These are phyloP conservation scores for Protomyces macrosporus DNA, from an alignment of 1,139 yeast species.

Conservation along the genomic window DNA sequence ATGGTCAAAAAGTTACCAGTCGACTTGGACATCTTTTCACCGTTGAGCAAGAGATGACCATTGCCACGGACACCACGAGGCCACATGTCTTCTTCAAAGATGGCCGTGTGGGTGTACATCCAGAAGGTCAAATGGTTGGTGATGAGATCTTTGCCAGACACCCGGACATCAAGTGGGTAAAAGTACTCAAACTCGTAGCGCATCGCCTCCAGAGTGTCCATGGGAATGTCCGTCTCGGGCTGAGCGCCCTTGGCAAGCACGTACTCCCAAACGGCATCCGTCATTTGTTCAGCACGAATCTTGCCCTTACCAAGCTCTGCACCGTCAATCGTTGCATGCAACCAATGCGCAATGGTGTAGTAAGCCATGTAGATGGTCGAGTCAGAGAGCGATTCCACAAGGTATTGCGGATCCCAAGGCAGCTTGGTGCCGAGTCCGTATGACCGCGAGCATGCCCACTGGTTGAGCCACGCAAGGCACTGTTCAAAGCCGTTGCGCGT, in stretches of 20 bases:
- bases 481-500: constrained; percentile 90
- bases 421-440: constrained; percentile 92
- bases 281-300: constrained; percentile 77
- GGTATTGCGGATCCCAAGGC: constrained; percentile 95
- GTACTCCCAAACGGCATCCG: constrained; percentile 90
- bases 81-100: constrained; percentile 88
- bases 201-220: constrained; percentile 60
- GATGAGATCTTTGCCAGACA: constrained; percentile 94
- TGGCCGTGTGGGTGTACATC: constrained; percentile 85
- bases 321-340: constrained; percentile 87
- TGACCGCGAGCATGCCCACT: constrained; percentile 98
- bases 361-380: constrained; percentile 95
- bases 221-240: constrained; percentile 51
- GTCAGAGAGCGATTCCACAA: constrained; percentile 92
- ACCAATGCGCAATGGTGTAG: constrained; percentile 81
- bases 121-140: constrained; percentile 96
- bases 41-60: constrained; percentile 91
- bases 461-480: constrained; percentile 91
- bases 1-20: constrained; percentile 96
- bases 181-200: constrained; percentile 94
- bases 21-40: constrained; percentile 95
- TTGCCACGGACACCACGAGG: constrained; percentile 91
- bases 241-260: constrained; percentile 70
- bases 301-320: constrained; percentile 62
- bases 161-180: constrained; percentile 84